Evolutionary conservation across 2,329 filamentous ascomycete species (phyloP), one percentile per base, ranked within the genome.

Genomic region (Harringtonia aguacate): DNA sequence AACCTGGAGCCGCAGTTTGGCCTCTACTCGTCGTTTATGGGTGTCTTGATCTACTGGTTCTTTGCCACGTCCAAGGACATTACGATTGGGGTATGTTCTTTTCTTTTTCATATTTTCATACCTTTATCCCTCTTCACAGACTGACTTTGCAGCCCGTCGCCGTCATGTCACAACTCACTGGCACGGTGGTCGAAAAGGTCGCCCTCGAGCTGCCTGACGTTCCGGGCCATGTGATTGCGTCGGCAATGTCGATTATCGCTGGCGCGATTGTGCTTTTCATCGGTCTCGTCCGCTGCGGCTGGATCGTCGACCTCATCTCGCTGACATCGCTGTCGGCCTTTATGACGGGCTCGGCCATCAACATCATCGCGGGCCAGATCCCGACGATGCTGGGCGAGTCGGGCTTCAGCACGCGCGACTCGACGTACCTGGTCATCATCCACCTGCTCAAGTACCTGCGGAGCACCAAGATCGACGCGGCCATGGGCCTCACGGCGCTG

Each of bases 1-100:
- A 75, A 81, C 48, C 72, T 97, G n/a, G 72, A 77, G 1, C 76
- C 83, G 7, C 73, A 97, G 58, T 97, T 81, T 56, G 90, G 90
- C 42, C 74, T 97, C 1, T 94, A 94, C 64, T 92, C 90, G 1
- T 95, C 90, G 0, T 97, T 98, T 59, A 92, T 95, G 75, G 92
- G 90, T 41, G 89, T 94, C 15, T 62, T 95, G 50, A 73, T 95
- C 48, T 98, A 98, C 65, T 97, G 90, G 90, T 84, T 95, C 58
- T 97, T 97, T 57, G 92, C 89, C 29, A 98, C 92, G 0, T 95
- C 90, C 14, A 98, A 97, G 60, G 90, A 98, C 62, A 97, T 98
- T 57, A 95, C 90, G 10, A 97, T 97, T 45, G 90, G 90, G 15
- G 83, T 86, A 45, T 45, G 30, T 54, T 48, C 24, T 46, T 53